Base-by-base conservation (phyloP, 257 asterid genomes). In the Salvia miltiorrhiza region DNA sequence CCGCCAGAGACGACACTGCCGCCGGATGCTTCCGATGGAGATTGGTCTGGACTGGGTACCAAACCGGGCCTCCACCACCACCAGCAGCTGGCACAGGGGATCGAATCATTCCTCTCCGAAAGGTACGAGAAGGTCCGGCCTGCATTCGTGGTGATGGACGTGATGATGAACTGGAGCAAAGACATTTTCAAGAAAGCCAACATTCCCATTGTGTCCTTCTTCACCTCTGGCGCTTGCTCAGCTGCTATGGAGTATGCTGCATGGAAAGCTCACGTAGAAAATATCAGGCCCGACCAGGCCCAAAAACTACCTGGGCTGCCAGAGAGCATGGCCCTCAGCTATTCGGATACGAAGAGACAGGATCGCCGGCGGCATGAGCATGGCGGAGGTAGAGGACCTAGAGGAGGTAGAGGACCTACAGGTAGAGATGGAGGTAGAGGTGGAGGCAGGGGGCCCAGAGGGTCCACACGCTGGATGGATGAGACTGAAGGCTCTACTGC, bases 131-230 rank as follows among this genome's bases (percentile, higher is more conserved):
- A 77, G 19, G 61, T 1, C 8, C 74, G 76, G 58, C 88, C 90
- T 53, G 67, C 72, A 26, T 86, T 88, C 55, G 94, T 78, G 3
- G 86, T 88, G 50, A 68, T 88, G 68, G 97, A 90, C 54, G 82
- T 84, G 43, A 83, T 90, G 97, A 88, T 88, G 90, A 78, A 86
- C 66, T 82, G 89, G 92, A 85, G 89, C 76, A 79, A 77, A 9
- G 85, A 82, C n/a, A 72, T 83, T 1, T 90, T 90, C 67, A 62
- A 5, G 58, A 86, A 65, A 53, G 79, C 74, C 33, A 76, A 61
- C 0, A 70, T 88, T 20, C 95, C 88, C 3, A 10, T 69, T 2
- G 92, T 77, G 3, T 61, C 82, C 2, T 88, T 88, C 78, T 78
- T 85, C 69, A 78, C 96, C 7, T 86, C 87, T 6, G 92, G 96